Evolutionary conservation across 192 early-diverging fungal genomes (phyloP), one percentile per base, ranked within the genome.

Genomic region (Coemansia erecta): DNA sequence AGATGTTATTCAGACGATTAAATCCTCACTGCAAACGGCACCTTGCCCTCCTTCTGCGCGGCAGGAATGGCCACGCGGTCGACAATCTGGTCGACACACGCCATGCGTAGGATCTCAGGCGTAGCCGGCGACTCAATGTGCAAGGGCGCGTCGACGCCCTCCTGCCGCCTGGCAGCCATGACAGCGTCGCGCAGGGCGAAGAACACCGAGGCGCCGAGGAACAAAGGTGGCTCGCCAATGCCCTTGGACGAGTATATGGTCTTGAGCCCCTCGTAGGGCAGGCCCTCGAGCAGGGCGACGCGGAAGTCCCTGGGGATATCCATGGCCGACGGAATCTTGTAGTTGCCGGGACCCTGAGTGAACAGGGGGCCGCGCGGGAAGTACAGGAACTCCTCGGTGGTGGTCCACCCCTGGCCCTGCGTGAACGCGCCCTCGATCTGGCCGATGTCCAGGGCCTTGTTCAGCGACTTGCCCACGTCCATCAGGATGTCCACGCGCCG

Each of bases 371-470:
- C 93, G 42, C 75, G 85, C 13, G 90, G 90, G 58, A 76, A 86
- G 67, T 87, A 82, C 31, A 94, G 70, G 43, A 86, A 87, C 66
- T 94, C 91, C 56, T 94, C 93, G 9, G 88, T 81, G 2, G 93
- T 93, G 11, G 79, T 83, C 92, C 90, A 92, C 10, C 93, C 93
- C 70, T 86, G 81, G 33, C 91, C 92, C 63, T 92, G 91, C 6
- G 85, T 70, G 70, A 92, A 94, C 8, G 90, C 92, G 15, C 92
- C 92, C 60, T 94, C 92, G 64, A 94, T 94, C 68, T 94, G 90
- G 8, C 93, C 93, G 52, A 93, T 82, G 70, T 94, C 93, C 43
- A 94, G 84, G 13, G 91, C 89, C 23, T 90, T 90, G 68, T 94
- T 94, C 41, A 94, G 84, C 24, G 86, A 87, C 46, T 82, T 78